Evolutionary conservation across 345 rosid species (phyloP).

Genomic region (Pistacia integerrima): DNA sequence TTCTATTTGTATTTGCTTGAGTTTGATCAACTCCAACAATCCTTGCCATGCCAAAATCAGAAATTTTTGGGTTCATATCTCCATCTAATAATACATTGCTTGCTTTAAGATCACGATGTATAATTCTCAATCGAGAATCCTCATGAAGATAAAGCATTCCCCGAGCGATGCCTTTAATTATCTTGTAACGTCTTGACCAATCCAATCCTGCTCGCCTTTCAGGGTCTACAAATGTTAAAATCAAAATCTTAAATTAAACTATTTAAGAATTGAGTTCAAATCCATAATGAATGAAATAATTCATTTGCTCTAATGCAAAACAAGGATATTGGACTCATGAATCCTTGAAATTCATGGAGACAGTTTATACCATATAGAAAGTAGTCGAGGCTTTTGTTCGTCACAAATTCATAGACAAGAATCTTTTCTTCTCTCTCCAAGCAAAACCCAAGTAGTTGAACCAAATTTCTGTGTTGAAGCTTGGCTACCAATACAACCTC

Average conservation of each 20-base stretch:
- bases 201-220: no score
- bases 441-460: conserved; percentile 38
- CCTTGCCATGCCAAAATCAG: conserved; percentile 50
- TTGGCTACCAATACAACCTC: conserved; percentile 36
- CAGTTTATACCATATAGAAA: conserved; percentile 25
- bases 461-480: conserved; percentile 42
- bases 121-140: conserved; percentile 1
- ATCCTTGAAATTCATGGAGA: background rate
- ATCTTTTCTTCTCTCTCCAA: conserved; percentile 38
- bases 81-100: no score
- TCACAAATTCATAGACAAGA: conserved; percentile 34
- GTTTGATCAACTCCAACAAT: conserved; percentile 40
- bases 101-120: background rate
- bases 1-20: conserved; percentile 32
- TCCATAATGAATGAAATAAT: no score
- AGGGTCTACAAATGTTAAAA: background rate
- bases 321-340: no score
- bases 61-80: conserved; percentile 28
- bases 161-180: conserved; percentile 9
- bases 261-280: background rate
- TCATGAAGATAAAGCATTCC: conserved; percentile 12
- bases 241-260: background rate
- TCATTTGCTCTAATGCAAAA: no score
- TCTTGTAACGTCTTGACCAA: background rate
- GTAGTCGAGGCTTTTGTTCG: conserved; percentile 37